Evolutionary conservation across 1,284 basidiomycete genomes (phyloP).

Genomic region (Ganoderma lingzhi): DNA sequence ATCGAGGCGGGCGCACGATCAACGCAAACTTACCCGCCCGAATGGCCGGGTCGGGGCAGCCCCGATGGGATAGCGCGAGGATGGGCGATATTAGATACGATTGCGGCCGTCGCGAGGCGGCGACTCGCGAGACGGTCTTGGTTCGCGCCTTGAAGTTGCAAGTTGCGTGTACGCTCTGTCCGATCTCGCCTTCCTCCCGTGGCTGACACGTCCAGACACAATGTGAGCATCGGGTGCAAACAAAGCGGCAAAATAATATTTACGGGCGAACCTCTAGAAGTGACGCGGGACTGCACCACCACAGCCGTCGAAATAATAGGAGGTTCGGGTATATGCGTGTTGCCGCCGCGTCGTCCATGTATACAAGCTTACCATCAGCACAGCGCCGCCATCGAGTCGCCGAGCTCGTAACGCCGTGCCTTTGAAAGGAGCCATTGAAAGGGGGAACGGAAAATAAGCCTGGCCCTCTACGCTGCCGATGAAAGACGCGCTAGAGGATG

Average conservation of each 20-base stretch:
- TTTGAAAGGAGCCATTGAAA: neutral
- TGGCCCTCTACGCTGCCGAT: neutral
- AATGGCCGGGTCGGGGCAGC: neutral
- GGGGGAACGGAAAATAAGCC: neutral
- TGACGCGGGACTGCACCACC: neutral
- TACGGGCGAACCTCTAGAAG: neutral
- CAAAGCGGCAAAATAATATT: neutral
- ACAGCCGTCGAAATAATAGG: neutral
- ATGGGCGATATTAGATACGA: conserved; percentile 2
- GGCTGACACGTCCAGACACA: neutral
- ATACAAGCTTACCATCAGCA: neutral
- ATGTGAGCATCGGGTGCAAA: neutral
- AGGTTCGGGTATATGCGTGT: neutral
- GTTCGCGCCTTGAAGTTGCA: neutral
- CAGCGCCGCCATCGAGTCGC: neutral
- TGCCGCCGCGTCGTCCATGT: neutral
- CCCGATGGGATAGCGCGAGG: neutral
- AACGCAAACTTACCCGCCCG: neutral
- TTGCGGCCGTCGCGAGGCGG: conserved; percentile 4
- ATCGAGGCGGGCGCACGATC: conserved; percentile 4
- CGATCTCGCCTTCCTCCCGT: neutral
- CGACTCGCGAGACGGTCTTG: neutral
- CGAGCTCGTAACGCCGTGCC: neutral
- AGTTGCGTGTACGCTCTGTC: neutral
- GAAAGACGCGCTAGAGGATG: neutral